Conservation (phyloP, 805 yeast species). For the Candida coleopterorum region DNA sequence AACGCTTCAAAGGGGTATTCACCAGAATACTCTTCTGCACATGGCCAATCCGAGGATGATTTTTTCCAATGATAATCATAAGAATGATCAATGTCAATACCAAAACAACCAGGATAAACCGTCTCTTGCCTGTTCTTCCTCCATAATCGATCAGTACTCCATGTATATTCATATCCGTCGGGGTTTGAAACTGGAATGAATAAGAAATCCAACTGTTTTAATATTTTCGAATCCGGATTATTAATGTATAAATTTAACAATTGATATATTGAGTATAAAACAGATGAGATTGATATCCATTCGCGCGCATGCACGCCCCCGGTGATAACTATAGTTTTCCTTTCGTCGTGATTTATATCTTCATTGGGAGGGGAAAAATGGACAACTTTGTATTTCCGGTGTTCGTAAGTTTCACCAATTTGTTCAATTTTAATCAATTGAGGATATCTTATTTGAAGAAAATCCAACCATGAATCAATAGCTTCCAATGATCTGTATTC, state of each 20-base stretch:
- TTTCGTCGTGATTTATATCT: constrained; percentile 29
- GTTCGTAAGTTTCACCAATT: constrained; percentile 75
- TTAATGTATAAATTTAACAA: constrained; percentile 26
- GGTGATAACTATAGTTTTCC: constrained; percentile 66
- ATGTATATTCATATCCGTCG: constrained; percentile 83
- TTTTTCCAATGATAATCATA: constrained; percentile 69
- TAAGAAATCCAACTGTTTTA: constrained; percentile 62
- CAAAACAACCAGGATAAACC: constrained; percentile 56
- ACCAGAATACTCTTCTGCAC: constrained; percentile 83
- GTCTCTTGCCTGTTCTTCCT: constrained; percentile 82
- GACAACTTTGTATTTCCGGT: constrained; percentile 62
- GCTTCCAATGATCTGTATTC: constrained; percentile 65
- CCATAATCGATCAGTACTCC: constrained; percentile 83
- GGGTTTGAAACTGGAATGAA: constrained; percentile 85
- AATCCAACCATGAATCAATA: constrained; percentile 67
- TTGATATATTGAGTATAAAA: constrained; percentile 48
- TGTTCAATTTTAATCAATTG: constrained; percentile 56
- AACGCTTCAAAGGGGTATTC: constrained; percentile 57
- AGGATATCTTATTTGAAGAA: constrained; percentile 59
- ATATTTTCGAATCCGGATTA: constrained; percentile 27
- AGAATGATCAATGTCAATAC: constrained; percentile 84
- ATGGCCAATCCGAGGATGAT: constrained; percentile 60
- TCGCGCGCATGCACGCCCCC: constrained; percentile 90
- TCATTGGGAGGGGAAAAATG: constrained; percentile 51
- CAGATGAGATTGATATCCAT: constrained; percentile 76